A percentile compares a stretch with the other conserved stretches of the same genome.
phyloP scores from a whole-genome alignment of 148 eudicot species.

The Nyssa sinensis region DNA sequence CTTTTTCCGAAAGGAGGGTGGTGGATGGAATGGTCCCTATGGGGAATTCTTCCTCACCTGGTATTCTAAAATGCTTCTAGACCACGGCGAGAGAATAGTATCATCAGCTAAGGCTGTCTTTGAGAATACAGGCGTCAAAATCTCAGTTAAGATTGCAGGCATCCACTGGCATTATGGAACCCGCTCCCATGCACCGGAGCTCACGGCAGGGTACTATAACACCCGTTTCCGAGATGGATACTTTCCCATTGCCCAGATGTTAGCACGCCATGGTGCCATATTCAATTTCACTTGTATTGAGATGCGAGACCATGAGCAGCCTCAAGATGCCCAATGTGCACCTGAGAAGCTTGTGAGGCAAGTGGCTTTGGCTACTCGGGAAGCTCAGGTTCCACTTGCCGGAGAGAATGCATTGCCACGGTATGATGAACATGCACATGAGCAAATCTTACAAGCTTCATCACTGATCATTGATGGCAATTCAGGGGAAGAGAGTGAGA shows the following conservation, averaged over 20 bases:
- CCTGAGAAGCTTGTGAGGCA: constrained; percentile 90
- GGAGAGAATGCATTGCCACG: constrained; percentile 93
- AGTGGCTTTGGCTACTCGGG: constrained; percentile 66
- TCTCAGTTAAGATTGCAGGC: constrained; percentile 87
- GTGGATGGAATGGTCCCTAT: constrained; percentile 70
- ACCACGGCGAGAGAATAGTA: constrained; percentile 74
- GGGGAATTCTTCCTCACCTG: constrained; percentile 94
- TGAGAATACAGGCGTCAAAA: constrained; percentile 50
- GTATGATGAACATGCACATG: constrained; percentile 76
- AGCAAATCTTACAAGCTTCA: constrained; percentile 67
- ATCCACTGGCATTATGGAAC: constrained; percentile 98
- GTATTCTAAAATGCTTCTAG: constrained; percentile 87
- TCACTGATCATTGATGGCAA: constrained; percentile 39
- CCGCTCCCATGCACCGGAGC: constrained; percentile 92
- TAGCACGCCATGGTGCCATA: constrained; percentile 73
- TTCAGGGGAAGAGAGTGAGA: constrained; percentile 44
- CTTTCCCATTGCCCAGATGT: constrained; percentile 82
- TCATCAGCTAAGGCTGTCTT: constrained; percentile 54
- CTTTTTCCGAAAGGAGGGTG: constrained; percentile 75
- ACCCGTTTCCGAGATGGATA: constrained; percentile 83
- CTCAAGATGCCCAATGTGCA: constrained; percentile 82
- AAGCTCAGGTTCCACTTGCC: constrained; percentile 69
- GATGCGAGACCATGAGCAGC: constrained; percentile 97
- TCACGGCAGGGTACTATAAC: constrained; percentile 96
- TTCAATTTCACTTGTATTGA: constrained; percentile 97